Evolutionary conservation across 345 rosid genomes (phyloP).

Genomic region (Linum usitatissimum): DNA sequence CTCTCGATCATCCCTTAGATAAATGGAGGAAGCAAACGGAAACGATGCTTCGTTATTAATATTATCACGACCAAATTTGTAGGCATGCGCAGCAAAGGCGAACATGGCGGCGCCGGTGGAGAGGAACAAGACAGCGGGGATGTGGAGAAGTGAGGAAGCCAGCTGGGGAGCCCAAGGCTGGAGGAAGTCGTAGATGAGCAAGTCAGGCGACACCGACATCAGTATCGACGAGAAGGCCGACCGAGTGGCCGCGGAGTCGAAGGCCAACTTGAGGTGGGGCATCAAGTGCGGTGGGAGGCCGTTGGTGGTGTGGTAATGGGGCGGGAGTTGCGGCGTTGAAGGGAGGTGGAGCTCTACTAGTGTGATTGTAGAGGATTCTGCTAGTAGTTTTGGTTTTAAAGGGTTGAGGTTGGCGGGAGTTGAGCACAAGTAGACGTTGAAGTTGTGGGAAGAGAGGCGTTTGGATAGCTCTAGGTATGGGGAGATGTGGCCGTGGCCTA

Average conservation of each 20-base stretch:
- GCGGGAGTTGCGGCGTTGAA: constrained; percentile 26
- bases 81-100: not conserved
- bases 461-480: constrained; percentile 36
- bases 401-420: constrained; percentile 21
- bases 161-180: constrained; percentile 29
- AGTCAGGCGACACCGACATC: constrained; percentile 15
- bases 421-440: constrained; percentile 25
- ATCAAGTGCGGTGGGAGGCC: constrained; percentile 28
- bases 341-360: constrained; percentile 28
- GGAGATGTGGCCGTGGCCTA: constrained; percentile 33
- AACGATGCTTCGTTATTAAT: not conserved
- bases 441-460: constrained; percentile 21
- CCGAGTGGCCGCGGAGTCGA: constrained; percentile 19
- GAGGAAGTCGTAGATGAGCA: constrained; percentile 26
- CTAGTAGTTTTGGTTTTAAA: constrained; percentile 14
- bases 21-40: constrained; percentile 10
- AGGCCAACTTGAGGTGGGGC: constrained; percentile 21
- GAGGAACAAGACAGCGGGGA: constrained; percentile 22
- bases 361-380: constrained; percentile 12
- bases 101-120: not conserved
- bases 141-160: constrained; percentile 12
- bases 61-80: not conserved
- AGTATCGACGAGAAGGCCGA: constrained; percentile 14
- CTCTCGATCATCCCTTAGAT: not conserved
- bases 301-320: constrained; percentile 34